Evolutionary conservation across 202 grass and related monocot genomes (phyloP), one percentile per base, ranked within the genome.

Genomic region (Schoenoplectus tabernaemontani): DNA sequence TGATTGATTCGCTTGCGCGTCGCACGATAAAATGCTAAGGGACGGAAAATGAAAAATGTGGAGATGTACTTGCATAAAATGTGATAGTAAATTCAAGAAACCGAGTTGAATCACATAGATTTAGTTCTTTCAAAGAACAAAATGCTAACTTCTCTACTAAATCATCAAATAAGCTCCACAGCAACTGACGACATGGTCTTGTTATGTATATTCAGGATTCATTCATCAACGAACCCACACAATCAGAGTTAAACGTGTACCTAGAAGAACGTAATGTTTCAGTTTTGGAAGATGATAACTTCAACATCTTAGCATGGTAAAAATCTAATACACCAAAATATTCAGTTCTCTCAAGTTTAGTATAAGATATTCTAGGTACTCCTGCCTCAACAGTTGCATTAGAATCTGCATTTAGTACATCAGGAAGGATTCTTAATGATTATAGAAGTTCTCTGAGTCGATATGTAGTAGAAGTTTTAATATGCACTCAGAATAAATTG

Each of bases 221-320:
- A 11, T 3, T 51, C 3, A 51, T 13, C 10, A 51, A 2, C 13
- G 13, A 51, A 16, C 47, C 47, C 3, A 3, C 47, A 15, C 13
- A 51, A 51, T 51, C 47, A 51, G 47, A 51, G 13, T 13, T 51
- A 51, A 13, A 51, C 16, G 3, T 51, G 47, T 51, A 51, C 13
- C 13, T 51, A 51, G 11, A 51, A 16, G 47, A 51, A 51, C 47
- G 47, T 16, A 51, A 51, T 11, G 47, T 16, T 51, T 13, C 13
- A 41, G 46, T 38, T 57, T 20, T 36, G 0, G 8, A 59, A 4
- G 33, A 72, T 1, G 38, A 44, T 4, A 23, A 15, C 16, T 36
- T 71, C 30, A 51, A 83, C 12, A 83, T 83, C 9, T 56, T 83
- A 24, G 53, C 10, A 23, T 83, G 81, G 81, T 83, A 66, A 66